Evolutionary conservation across 345 rosid species (phyloP).

Genomic region (Cochlearia excelsa): DNA sequence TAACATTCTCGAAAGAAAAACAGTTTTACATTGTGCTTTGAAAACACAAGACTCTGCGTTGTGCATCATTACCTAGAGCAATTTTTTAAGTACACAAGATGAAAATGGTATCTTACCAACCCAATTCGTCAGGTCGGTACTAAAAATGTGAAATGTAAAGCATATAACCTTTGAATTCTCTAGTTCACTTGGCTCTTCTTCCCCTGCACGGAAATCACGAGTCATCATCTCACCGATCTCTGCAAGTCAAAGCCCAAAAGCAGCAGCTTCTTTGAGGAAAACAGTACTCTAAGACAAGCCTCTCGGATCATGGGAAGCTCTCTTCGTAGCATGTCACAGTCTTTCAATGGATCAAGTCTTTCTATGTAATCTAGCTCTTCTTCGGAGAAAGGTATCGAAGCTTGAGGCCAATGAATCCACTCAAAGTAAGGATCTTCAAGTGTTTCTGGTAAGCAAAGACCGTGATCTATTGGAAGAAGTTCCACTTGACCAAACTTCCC

Average conservation of each 20-base stretch:
- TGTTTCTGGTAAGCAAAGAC: constrained; percentile 65
- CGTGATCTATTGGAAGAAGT: constrained; percentile 64
- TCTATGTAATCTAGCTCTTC: constrained; percentile 58
- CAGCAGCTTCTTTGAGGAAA: constrained; percentile 60
- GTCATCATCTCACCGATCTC: constrained; percentile 72
- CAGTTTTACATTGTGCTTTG: too few relatives aligned
- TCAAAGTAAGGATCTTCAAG: constrained; percentile 69
- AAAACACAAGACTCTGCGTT: too few relatives aligned
- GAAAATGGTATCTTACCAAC: too few relatives aligned
- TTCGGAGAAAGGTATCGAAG: constrained; percentile 64
- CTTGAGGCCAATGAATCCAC: constrained; percentile 79
- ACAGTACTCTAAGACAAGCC: constrained; percentile 57
- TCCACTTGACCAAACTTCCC: constrained; percentile 61
- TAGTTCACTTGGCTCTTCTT: constrained; percentile 63
- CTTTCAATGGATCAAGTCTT: constrained; percentile 46
- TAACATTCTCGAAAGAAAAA: too few relatives aligned
- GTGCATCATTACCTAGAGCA: too few relatives aligned
- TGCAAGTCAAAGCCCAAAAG: constrained; percentile 41
- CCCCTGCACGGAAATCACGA: constrained; percentile 45
- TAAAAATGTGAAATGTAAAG: too few relatives aligned
- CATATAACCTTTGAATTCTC: constrained; percentile 40
- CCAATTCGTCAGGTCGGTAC: too few relatives aligned
- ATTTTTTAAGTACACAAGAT: too few relatives aligned
- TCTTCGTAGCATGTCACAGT: constrained; percentile 49
- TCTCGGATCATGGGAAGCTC: constrained; percentile 66